These are phyloP conservation scores for Onygena corvina DNA, from an alignment of 2,329 filamentous ascomycete species.

Conservation along the genomic window DNA sequence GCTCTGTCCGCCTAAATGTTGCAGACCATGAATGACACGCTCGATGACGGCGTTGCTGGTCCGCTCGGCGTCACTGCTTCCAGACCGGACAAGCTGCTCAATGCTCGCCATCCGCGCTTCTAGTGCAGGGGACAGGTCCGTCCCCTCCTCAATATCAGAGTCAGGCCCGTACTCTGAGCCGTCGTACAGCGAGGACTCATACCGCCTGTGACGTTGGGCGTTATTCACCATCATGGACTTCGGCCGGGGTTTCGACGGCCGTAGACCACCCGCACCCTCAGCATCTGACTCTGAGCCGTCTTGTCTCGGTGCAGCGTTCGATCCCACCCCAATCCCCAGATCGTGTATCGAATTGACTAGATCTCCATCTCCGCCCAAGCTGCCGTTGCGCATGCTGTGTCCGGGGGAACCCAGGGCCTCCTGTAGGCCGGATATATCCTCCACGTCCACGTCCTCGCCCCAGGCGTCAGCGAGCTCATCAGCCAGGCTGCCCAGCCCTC, in stretches of 20 bases:
- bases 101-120: constrained; percentile 45
- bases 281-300: constrained; percentile 15
- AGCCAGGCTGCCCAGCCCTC: constrained; percentile 49
- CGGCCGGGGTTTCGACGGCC: constrained; percentile 18
- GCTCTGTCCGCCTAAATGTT: constrained; percentile 44
- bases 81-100: constrained; percentile 43
- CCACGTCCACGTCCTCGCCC: constrained; percentile 39
- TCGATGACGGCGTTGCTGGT: constrained; percentile 41
- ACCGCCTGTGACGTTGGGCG: constrained; percentile 27
- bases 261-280: constrained; percentile 5
- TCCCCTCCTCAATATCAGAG: constrained; percentile 42
- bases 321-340: constrained; percentile 16
- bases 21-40: constrained; percentile 40
- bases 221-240: constrained; percentile 22
- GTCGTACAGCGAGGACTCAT: constrained; percentile 41
- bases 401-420: constrained; percentile 20
- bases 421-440: constrained; percentile 29
- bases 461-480: constrained; percentile 53
- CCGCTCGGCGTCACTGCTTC: constrained; percentile 42
- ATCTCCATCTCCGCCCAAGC: constrained; percentile 13
- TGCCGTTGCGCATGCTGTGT: constrained; percentile 12
- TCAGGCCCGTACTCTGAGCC: constrained; percentile 48
- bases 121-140: constrained; percentile 43
- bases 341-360: constrained; percentile 18
- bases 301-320: neutral